These are phyloP conservation scores for Saccharomycopsis sp. DNA, from an alignment of 805 yeast species.

Conservation along the genomic window DNA sequence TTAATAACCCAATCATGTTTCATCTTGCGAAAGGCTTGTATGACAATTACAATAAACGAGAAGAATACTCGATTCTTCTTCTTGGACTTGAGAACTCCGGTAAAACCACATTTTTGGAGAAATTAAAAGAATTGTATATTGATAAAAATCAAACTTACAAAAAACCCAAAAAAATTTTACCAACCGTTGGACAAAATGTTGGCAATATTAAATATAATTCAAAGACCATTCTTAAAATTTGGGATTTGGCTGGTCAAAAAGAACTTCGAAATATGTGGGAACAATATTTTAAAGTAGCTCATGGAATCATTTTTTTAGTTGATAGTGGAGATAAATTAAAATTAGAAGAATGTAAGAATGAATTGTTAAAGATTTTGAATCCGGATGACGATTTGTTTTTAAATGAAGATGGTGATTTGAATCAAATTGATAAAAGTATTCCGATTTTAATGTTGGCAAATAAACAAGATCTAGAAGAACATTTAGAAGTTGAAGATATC, in stretches of 20 bases:
- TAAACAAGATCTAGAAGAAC: constrained; percentile 73
- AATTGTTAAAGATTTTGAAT: constrained; percentile 25
- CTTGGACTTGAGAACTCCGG: constrained; percentile 95
- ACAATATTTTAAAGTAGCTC: constrained; percentile 74
- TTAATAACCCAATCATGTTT: constrained; percentile 36
- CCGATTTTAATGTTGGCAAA: constrained; percentile 94
- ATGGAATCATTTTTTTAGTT: constrained; percentile 85
- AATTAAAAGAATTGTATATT: constrained; percentile 42
- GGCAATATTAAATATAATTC: constrained; percentile 31
- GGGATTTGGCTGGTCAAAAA: constrained; percentile 97
- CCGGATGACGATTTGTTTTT: constrained; percentile 14
- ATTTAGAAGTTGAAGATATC: constrained; percentile 67
- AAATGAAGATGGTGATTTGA: constrained; percentile 42
- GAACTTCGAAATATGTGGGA: constrained; percentile 80
- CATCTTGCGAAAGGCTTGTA: constrained; percentile 57
- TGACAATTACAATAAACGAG: constrained; percentile 44
- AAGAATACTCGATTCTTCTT: constrained; percentile 68
- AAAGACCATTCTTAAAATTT: constrained; percentile 56
- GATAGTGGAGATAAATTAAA: constrained; percentile 83
- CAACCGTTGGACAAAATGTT: constrained; percentile 93
- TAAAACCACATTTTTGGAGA: constrained; percentile 72
- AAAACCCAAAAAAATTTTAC: constrained; percentile 52
- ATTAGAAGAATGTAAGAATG: constrained; percentile 70
- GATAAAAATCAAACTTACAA: constrained; percentile 33
- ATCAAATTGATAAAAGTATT: constrained; percentile 33